Evolutionary conservation across 129 eudicot species (phyloP), one percentile per base, ranked within the genome.

Genomic region (Helianthus tuberosus): DNA sequence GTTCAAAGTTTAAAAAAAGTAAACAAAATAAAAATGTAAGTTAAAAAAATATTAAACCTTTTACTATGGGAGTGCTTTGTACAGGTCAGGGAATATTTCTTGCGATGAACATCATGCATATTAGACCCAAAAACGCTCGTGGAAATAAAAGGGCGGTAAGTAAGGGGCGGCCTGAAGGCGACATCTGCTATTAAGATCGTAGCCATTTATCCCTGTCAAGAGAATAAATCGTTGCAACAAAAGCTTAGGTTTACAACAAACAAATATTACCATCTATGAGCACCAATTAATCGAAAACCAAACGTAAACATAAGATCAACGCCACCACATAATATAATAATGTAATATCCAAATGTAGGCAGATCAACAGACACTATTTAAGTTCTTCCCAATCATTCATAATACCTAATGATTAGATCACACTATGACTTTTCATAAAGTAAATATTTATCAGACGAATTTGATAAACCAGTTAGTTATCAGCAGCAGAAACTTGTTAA

Each of bases 201-300:
- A 78, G 69, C 86, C 89, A 85, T 85, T 38, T 48, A 43, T 66
- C 72, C 83, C 86, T 81, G 79, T 65, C 73, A 67, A 51, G n/a
- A 84, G 64, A 75, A 65, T 17, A 55, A 75, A 10, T 47, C 66
- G 52, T 27, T 3, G 35, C 59, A 67, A 53, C 53, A 35, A 66
- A 25, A 59, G 43, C 66, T 64, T 36, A 12, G 44, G 3, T 5
- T 7, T 8, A 74, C 8, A 29, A 38, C 32, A 27, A 8, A 50
- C 61, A 74, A 11, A 44, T 13, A 27, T 35, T 57, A 27, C n/a
- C n/a, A n/a, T n/a, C 39, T 25, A 20, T 17, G 61, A 75, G 20
- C 29, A 75, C 63, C 66, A 75, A 16, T 13, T 58, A 39, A 23
- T 25, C 41, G 52, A n/a, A 13, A n/a, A 53, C 13, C 8, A 23